These are phyloP conservation scores for Tricholoma terreum DNA, from an alignment of 768 basidiomycete genomes.

Conservation along the genomic window DNA sequence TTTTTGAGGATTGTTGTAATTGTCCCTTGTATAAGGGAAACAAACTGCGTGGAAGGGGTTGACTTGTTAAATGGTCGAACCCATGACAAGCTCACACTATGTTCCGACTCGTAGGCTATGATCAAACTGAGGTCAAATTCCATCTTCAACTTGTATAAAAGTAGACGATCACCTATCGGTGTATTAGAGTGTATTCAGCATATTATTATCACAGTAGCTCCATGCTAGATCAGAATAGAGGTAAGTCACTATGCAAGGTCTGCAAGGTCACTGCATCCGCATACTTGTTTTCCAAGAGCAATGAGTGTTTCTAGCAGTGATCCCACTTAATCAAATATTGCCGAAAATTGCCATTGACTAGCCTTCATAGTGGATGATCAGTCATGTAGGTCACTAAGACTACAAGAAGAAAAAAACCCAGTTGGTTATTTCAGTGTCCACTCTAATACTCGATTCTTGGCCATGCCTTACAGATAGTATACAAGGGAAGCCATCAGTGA, in stretches of 20 bases:
- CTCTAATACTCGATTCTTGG: constrained; percentile 61
- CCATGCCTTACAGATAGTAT: constrained; percentile 40
- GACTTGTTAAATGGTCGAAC: not conserved
- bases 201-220: constrained; percentile 42
- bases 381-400: not conserved
- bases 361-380: constrained; percentile 19
- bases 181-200: no score
- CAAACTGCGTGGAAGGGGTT: constrained; percentile 40
- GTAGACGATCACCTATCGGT: constrained; percentile 35
- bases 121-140: not conserved
- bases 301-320: not conserved
- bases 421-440: constrained; percentile 65
- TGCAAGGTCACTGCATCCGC: not conserved
- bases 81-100: constrained; percentile 16
- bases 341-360: constrained; percentile 30
- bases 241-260: not conserved
- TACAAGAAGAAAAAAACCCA: not conserved
- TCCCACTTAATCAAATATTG: constrained; percentile 35
- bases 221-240: constrained; percentile 29
- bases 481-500: not conserved
- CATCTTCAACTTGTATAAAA: not conserved
- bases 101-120: constrained; percentile 40
- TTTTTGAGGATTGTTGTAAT: constrained; percentile 62
- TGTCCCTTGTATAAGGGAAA: constrained; percentile 59
- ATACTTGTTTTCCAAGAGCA: constrained; percentile 43